Evolutionary conservation across 352 stramenopile genomes (phyloP).

Genomic region (Phytophthora chlamydospora): DNA sequence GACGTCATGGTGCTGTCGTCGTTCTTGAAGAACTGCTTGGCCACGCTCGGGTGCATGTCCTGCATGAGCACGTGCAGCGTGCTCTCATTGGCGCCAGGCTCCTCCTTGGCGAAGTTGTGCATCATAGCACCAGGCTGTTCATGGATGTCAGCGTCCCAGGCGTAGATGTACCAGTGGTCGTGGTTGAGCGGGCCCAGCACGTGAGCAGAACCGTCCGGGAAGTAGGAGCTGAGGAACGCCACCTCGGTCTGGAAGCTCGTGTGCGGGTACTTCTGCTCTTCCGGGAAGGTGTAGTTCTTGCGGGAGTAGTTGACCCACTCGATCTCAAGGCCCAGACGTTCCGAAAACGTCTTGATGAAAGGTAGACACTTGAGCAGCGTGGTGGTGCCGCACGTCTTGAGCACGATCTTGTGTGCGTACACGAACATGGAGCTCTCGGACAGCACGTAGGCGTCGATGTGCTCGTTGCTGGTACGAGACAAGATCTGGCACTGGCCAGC

Average conservation of each 20-base stretch:
- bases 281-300: slow-evolving; percentile 99
- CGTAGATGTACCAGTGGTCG: slow-evolving; percentile 99
- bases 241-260: slow-evolving; percentile 97
- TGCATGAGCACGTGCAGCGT: slow-evolving; percentile 88
- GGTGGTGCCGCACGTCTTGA: slow-evolving; percentile 99
- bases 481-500: slow-evolving; percentile 97
- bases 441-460: slow-evolving; percentile 96
- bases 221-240: slow-evolving; percentile 94
- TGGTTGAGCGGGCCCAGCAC: slow-evolving; percentile 95
- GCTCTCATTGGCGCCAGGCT: slow-evolving; percentile 53
- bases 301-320: slow-evolving; percentile 98
- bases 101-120: slow-evolving; percentile 24
- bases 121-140: slow-evolving; percentile 25
- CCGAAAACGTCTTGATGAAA: slow-evolving; percentile 83
- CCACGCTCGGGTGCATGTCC: slow-evolving; percentile 82
- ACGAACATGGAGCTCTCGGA: slow-evolving; percentile 99
- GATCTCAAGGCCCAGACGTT: slow-evolving; percentile 94
- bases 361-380: slow-evolving; percentile 95
- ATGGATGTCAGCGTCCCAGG: slow-evolving; percentile 93
- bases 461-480: slow-evolving; percentile 95
- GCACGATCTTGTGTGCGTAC: slow-evolving; percentile 98
- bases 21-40: slow-evolving; percentile 89
- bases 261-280: slow-evolving; percentile 98
- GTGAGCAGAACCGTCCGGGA: slow-evolving; percentile 84
- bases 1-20: slow-evolving; percentile 71